A percentile compares a stretch with the other conserved stretches of the same genome.
phyloP scores from a whole-genome alignment of 2,329 filamentous ascomycete species.

The Exophiala bonariae region DNA sequence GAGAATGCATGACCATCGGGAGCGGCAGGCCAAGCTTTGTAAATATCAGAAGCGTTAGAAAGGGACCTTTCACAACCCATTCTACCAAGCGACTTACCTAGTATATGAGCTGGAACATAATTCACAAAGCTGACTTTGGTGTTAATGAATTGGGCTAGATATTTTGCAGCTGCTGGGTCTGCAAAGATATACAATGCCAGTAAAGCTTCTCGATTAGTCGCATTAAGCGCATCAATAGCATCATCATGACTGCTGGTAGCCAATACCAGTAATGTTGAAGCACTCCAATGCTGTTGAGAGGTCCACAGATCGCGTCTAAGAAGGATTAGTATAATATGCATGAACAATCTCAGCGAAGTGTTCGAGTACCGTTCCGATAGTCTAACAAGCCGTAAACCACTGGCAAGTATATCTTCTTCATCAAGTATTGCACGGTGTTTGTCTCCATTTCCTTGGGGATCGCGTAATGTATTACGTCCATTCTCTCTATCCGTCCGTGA shows the following conservation, averaged over 20 bases:
- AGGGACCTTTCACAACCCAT: too few relatives aligned
- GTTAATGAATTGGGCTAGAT: slow-evolving; percentile 58
- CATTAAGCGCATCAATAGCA: slow-evolving; percentile 50
- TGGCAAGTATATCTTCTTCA: too few relatives aligned
- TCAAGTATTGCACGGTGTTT: too few relatives aligned
- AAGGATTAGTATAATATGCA: not conserved
- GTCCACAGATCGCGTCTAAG: not conserved
- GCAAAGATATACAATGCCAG: slow-evolving; percentile 57
- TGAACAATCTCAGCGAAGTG: not conserved
- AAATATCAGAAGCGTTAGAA: too few relatives aligned
- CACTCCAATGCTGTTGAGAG: not conserved
- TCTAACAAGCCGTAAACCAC: too few relatives aligned
- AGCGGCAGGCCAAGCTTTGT: slow-evolving; percentile 2
- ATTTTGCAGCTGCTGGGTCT: slow-evolving; percentile 53
- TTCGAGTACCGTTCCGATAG: too few relatives aligned
- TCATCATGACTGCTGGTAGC: slow-evolving; percentile 54
- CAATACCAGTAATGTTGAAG: slow-evolving; percentile 33
- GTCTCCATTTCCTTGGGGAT: not conserved
- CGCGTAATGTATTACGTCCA: too few relatives aligned
- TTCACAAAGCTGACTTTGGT: slow-evolving; percentile 56
- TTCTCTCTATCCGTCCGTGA: not conserved
- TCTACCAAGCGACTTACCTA: slow-evolving; percentile 38
- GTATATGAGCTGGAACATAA: slow-evolving; percentile 55
- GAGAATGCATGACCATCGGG: slow-evolving; percentile 7
- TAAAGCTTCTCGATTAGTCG: slow-evolving; percentile 28